phyloP scores from a whole-genome alignment of 306 rosid species.

The Rubus idaeus region DNA sequence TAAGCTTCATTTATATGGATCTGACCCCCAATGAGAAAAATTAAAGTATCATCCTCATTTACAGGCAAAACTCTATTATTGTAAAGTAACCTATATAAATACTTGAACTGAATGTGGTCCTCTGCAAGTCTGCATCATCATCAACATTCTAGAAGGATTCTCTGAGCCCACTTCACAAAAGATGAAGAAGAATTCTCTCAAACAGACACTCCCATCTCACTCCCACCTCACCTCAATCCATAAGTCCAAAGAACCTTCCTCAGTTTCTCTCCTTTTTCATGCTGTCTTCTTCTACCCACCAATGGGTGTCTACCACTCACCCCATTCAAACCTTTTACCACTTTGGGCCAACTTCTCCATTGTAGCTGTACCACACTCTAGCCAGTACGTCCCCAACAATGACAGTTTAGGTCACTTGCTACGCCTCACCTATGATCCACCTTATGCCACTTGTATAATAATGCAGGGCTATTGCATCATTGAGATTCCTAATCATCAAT shows the following conservation, averaged over 20 bases:
- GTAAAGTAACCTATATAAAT: conserved; percentile 14
- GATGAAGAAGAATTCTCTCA: background rate
- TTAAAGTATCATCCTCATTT: background rate
- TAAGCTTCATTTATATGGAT: conserved; percentile 1
- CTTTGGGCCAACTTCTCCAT: conserved; percentile 34
- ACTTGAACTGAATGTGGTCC: conserved; percentile 23
- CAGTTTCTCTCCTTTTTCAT: conserved; percentile 25
- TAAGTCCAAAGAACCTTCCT: conserved; percentile 26
- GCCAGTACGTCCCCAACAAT: conserved; percentile 15
- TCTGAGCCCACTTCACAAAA: conserved; percentile 22
- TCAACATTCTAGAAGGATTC: conserved; percentile 31
- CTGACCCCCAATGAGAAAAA: conserved; percentile 12
- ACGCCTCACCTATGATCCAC: conserved; percentile 22
- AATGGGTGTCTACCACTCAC: conserved; percentile 18
- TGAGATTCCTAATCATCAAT: conserved; percentile 8
- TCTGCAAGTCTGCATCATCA: background rate
- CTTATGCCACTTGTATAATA: conserved; percentile 33
- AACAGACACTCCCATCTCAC: conserved; percentile 13
- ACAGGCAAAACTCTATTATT: conserved; percentile 12
- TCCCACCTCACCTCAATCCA: conserved; percentile 26
- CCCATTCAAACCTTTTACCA: conserved; percentile 9
- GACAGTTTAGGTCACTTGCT: conserved; percentile 22
- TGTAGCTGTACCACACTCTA: conserved; percentile 54
- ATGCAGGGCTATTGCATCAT: conserved; percentile 33
- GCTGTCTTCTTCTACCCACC: conserved; percentile 35